A percentile compares a stretch with the other conserved stretches of the same genome.
Conservation (phyloP, 169 alveolate genomes). For the Plasmodium berghei region DNA sequence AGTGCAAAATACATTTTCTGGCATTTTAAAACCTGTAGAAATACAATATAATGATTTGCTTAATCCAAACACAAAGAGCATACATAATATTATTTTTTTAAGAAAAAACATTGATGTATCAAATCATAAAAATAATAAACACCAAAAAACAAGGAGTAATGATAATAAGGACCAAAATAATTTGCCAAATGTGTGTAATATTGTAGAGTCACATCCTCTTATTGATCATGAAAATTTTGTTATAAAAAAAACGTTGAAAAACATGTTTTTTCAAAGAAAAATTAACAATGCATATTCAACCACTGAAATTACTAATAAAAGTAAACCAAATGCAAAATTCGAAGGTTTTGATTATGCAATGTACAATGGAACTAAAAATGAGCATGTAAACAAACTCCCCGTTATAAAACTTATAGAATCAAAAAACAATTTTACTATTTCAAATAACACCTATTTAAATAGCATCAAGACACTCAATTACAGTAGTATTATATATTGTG, state of each 20-base stretch:
- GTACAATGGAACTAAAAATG: constrained; percentile 18
- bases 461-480: constrained; percentile 12
- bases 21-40: constrained; percentile 16
- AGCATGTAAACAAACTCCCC: background rate
- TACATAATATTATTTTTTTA: constrained; percentile 29
- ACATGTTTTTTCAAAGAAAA: constrained; percentile 34
- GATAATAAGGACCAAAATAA: constrained; percentile 1
- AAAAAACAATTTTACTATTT: background rate
- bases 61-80: constrained; percentile 19
- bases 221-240: constrained; percentile 16
- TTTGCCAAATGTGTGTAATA: constrained; percentile 2
- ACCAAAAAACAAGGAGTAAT: constrained; percentile 11
- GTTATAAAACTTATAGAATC: background rate
- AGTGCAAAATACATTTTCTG: constrained; percentile 16
- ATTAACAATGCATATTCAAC: constrained; percentile 11
- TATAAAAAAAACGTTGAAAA: constrained; percentile 8
- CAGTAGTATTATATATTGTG: constrained; percentile 17
- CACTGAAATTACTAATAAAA: constrained; percentile 16
- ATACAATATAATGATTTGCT: constrained; percentile 6
- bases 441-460: constrained; percentile 43
- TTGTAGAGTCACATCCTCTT: constrained; percentile 18
- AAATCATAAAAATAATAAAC: constrained; percentile 9
- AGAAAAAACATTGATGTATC: constrained; percentile 19
- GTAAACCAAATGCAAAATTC: background rate
- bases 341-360: constrained; percentile 22